Percentiles rank a stretch among this genome's conserved stretches.
Conservation (phyloP, 2,329 filamentous ascomycete genomes). For the Dendrostoma leiphaemia region DNA sequence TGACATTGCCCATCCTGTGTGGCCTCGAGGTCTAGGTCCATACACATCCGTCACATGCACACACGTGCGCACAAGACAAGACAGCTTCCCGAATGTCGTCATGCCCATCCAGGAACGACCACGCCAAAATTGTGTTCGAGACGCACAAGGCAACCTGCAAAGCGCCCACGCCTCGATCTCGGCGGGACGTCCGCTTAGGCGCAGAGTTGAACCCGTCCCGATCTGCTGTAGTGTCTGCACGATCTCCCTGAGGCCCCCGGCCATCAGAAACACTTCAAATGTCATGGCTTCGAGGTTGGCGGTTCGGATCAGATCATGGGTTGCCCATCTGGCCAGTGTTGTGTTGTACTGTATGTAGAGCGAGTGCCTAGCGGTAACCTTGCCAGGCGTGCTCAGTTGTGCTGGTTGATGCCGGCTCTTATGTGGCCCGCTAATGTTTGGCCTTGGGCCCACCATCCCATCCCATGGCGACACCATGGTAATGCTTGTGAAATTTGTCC, state of each 20-base stretch:
- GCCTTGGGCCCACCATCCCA: neutral
- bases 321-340: neutral
- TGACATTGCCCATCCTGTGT: neutral
- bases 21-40: neutral
- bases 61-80: neutral
- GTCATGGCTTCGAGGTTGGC: conserved; percentile 5
- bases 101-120: conserved; percentile 1
- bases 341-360: too few species aligned
- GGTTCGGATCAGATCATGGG: conserved; percentile 10
- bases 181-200: neutral
- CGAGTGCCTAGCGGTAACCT: too few species aligned
- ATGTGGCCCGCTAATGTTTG: neutral
- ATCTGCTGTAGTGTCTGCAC: neutral
- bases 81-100: conserved; percentile 4
- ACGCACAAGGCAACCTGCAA: neutral
- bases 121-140: neutral
- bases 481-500: neutral
- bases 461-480: conserved; percentile 1
- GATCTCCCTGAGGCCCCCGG: neutral
- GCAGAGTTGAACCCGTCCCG: neutral
- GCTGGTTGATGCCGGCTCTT: neutral
- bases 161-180: neutral
- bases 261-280: conserved; percentile 2
- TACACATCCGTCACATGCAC: too few species aligned
- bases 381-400: neutral